phyloP scores from a whole-genome alignment of 352 stramenopile genomes.

The Phytopythium helicoides region DNA sequence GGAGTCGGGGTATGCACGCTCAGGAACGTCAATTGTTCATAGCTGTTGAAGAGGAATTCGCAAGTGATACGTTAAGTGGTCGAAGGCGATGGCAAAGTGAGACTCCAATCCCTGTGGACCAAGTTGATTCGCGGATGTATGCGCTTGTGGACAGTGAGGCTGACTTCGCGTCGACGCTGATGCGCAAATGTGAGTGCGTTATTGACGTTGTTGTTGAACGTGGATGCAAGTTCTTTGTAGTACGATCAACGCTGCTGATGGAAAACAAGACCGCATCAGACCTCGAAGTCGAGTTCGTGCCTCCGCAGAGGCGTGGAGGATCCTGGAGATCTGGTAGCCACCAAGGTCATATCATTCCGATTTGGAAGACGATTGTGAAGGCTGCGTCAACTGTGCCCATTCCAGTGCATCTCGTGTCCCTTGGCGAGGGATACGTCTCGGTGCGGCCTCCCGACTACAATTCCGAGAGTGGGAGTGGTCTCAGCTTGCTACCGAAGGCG shows the following conservation, averaged over 20 bases:
- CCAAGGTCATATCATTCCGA: constrained; percentile 42
- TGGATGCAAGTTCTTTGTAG: constrained; percentile 87
- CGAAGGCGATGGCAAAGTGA: constrained; percentile 68
- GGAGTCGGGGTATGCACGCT: constrained; percentile 12
- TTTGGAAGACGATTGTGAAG: constrained; percentile 68
- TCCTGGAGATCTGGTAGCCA: constrained; percentile 25
- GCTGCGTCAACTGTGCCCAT: constrained; percentile 61
- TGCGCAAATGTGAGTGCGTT: constrained; percentile 81
- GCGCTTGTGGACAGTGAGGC: constrained; percentile 64
- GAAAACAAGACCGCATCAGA: constrained; percentile 85
- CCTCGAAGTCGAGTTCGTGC: constrained; percentile 84
- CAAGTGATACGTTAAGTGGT: constrained; percentile 22
- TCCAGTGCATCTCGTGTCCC: constrained; percentile 70
- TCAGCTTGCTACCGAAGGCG: constrained; percentile 37
- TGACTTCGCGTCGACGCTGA: constrained; percentile 34
- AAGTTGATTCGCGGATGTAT: constrained; percentile 84
- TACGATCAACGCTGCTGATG: constrained; percentile 74
- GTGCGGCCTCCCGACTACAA: constrained; percentile 67
- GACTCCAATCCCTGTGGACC: constrained; percentile 73
- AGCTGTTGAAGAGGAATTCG: constrained; percentile 53
- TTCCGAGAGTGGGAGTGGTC: constrained; percentile 14
- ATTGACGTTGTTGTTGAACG: constrained; percentile 84
- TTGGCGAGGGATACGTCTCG: constrained; percentile 69
- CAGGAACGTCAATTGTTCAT: constrained; percentile 64
- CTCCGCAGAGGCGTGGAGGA: constrained; percentile 36